Evolutionary conservation across 1,284 basidiomycete species (phyloP), one percentile per base, ranked within the genome.

Genomic region (Filobasidium uniguttulatum): DNA sequence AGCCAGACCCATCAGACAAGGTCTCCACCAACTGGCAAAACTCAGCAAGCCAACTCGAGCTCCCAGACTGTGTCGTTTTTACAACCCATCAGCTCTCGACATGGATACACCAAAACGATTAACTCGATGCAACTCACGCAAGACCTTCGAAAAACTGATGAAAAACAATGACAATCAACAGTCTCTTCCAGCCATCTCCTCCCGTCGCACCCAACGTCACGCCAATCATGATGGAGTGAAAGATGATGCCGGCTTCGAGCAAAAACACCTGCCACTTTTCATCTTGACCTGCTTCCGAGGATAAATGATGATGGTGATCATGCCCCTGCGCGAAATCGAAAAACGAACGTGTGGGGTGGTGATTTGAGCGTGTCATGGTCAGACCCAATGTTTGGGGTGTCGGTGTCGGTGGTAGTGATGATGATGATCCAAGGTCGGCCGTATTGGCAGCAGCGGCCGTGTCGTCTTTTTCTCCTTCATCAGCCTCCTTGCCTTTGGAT

Each of bases 181-280:
- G 52, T 15, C 47, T 50, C 8, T 22, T 47, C 53, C 53, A 54
- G 2, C 49, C 48, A 25, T 54, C 44, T 15, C 53, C 53, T 14
- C 48, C 48, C 9, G 43, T 30, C 38, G 57, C 60, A 26, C 65
- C 69, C n/a, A 71, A 59, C 4, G 66, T 65, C 9, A 69, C 65
- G 12, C 66, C 66, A 10, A 62, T 62, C 59, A 62, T 59, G 50
- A 62, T 59, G 25, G 49, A 52, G 46, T 62, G 71, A 59, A 73
- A 72, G 54, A 72, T 63, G 56, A 73, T 71, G 29, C 71, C 71
- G 0, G 63, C 66, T 48, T 73, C 71, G 25, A 72, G 62, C 19
- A 70, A 57, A 25, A 62, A 12, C 2, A 71, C 67, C 43, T 68
- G 62, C 55, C 60, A 63, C 46, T 63, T 57, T n/a, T n/a, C n/a